A percentile compares a stretch with the other conserved stretches of the same genome.
phyloP scores from a whole-genome alignment of 192 early-diverging fungal genomes.

The Linnemannia exigua region DNA sequence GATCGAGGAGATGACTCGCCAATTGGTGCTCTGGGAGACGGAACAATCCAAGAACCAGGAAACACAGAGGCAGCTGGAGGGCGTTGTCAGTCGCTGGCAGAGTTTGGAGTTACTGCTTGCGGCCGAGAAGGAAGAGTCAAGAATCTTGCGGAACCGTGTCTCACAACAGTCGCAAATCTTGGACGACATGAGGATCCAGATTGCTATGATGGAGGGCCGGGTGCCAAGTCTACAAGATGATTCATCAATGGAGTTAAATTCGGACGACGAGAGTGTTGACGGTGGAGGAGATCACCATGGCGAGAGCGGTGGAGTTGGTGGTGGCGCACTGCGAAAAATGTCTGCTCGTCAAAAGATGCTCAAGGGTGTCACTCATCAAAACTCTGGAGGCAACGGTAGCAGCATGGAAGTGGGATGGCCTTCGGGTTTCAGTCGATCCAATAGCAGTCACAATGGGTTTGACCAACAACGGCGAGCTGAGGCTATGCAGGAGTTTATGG shows the following conservation, averaged over 20 bases:
- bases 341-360: conserved; percentile 9
- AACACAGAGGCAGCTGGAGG: conserved; percentile 60
- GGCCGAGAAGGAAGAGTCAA: conserved; percentile 42
- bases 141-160: conserved; percentile 22
- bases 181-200: conserved; percentile 57
- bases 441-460: conserved; percentile 40
- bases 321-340: background rate
- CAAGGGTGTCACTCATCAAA: conserved; percentile 1
- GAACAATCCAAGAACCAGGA: conserved; percentile 56
- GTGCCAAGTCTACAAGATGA: background rate
- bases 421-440: conserved; percentile 14
- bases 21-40: conserved; percentile 63
- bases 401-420: conserved; percentile 22
- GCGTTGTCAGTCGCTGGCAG: conserved; percentile 54
- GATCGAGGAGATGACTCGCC: conserved; percentile 64
- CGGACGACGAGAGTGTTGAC: conserved; percentile 7
- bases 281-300: background rate
- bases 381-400: background rate
- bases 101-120: conserved; percentile 45
- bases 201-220: conserved; percentile 28
- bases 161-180: conserved; percentile 49
- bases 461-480: conserved; percentile 27
- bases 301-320: background rate
- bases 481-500: conserved; percentile 44
- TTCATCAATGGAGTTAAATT: background rate